Conservation (phyloP, 441 rosid species). For the Dalechampia spathulata region DNA sequence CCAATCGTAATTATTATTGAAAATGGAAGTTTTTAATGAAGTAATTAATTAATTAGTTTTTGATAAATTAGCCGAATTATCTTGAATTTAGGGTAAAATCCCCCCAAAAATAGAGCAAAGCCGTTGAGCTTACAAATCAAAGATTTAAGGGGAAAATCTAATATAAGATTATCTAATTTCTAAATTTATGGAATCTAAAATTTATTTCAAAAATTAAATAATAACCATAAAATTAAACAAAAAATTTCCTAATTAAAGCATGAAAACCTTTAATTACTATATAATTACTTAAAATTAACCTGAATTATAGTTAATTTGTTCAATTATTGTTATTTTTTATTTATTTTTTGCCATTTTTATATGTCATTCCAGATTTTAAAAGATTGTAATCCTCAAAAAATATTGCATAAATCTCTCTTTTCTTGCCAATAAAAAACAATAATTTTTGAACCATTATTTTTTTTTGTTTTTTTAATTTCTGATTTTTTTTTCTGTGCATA, state of each 20-base stretch:
- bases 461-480: neutral
- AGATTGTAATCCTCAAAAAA: neutral
- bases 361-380: neutral
- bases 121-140: neutral
- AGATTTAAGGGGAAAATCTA: neutral
- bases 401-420: no score
- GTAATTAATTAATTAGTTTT: no score
- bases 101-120: neutral
- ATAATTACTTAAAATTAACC: neutral
- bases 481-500: neutral
- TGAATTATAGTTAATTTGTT: conserved; percentile 4
- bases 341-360: neutral
- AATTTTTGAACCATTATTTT: no score
- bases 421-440: no score
- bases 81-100: no score
- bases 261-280: neutral
- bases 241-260: no score
- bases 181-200: neutral
- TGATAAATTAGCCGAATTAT: no score
- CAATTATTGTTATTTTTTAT: neutral
- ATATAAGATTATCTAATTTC: neutral
- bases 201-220: no score
- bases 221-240: no score
- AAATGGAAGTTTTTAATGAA: no score
- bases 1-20: no score